Base-by-base conservation (phyloP, 179 eudicot genomes). In the Vitellaria paradoxa region DNA sequence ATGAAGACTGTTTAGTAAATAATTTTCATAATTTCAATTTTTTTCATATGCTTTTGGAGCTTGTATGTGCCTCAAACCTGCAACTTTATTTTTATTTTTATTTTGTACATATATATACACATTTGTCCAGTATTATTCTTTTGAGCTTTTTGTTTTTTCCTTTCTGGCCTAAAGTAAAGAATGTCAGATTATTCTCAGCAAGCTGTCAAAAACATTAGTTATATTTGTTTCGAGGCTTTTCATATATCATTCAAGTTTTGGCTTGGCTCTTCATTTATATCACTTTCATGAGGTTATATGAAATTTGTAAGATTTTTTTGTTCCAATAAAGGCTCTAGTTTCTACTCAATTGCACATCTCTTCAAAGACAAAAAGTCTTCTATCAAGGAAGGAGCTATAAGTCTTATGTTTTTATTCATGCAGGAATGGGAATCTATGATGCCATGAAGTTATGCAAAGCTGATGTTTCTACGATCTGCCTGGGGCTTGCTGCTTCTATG, bases 341-440 rank as follows among this genome's bases (percentile, higher is more conserved):
- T 30, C 65, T 40, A 52, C 46, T 56, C 9, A 11, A 11, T 40
- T 14, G 14, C 49, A 52, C 62, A 5, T 37, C 55, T 66, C 73
- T 60, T 77, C 57, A 24, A 20, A 40, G 59, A 45, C 40, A 21
- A 45, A 23, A 52, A 64, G 78, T 23, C 42, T 23, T 65, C 23
- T 52, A 14, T 17, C 14, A 50, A 12, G 49, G 3, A 37, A 52
- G 65, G 65, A 53, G 17, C 57, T 50, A 3, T 12, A 2, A 50
- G 7, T 8, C 55, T 50, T 50, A 7, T 50, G 12, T 50, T 50
- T 50, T 50, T 50, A 50, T 50, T 50, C 69, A 60, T 77, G 79
- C 73, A 93, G 98, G 98, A 65, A 90, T 96, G 99, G 98, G 94
- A 80, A 96, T 96, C 46, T 96, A 96, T 78, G 99, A 96, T 88